These are phyloP conservation scores for Arthroderma uncinatum DNA, from an alignment of 2,329 filamentous ascomycete species.

Conservation along the genomic window DNA sequence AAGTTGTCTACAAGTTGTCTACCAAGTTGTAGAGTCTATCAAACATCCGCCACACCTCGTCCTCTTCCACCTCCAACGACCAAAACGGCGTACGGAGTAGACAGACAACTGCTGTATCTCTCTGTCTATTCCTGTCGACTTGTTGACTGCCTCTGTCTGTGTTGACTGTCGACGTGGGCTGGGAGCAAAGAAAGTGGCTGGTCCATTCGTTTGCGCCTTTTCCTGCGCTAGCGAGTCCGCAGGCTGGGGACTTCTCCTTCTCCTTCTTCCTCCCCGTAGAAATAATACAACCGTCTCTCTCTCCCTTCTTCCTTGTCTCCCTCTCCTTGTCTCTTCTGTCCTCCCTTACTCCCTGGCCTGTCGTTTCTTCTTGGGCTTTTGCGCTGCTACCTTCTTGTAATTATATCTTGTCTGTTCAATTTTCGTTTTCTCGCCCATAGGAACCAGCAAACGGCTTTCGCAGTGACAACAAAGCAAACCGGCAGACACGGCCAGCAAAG, in stretches of 20 bases:
- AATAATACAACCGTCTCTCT: neutral
- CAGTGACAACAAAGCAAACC: slow-evolving; percentile 4
- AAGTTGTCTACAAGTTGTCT: too few species aligned
- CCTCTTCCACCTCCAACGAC: too few species aligned
- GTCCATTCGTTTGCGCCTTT: neutral
- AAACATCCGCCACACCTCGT: too few species aligned
- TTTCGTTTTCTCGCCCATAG: neutral
- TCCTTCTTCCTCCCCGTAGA: neutral
- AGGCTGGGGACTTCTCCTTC: neutral
- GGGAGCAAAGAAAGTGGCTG: neutral
- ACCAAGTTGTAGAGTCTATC: too few species aligned
- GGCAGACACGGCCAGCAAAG: neutral
- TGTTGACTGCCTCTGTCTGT: too few species aligned
- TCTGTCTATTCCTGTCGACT: too few species aligned
- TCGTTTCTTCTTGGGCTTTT: neutral
- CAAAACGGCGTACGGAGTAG: too few species aligned
- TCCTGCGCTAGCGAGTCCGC: neutral
- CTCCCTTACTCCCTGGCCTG: neutral
- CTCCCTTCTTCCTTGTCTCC: neutral
- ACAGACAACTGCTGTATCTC: too few species aligned
- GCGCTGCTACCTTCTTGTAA: neutral
- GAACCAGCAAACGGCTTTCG: neutral
- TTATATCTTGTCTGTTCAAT: neutral
- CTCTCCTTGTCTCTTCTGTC: neutral
- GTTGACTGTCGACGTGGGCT: neutral